Evolutionary conservation across 2,329 filamentous ascomycete genomes (phyloP).

Genomic region (Colletotrichum sp.): DNA sequence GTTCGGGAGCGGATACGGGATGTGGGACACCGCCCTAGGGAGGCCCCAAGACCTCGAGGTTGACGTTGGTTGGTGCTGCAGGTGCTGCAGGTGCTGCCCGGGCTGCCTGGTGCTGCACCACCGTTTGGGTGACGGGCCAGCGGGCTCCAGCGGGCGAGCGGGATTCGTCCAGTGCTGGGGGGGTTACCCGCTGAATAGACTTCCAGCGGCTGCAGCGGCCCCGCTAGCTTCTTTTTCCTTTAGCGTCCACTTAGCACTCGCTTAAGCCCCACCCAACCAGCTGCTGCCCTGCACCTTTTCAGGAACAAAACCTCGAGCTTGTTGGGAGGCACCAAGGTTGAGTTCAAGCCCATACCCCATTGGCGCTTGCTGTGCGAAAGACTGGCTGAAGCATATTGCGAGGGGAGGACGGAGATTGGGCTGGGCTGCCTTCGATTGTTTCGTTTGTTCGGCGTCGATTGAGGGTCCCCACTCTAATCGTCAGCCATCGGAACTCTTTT

Average conservation of each 20-base stretch:
- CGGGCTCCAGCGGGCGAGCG: neutral
- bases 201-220: neutral
- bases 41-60: neutral
- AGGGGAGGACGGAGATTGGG: neutral
- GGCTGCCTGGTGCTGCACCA: neutral
- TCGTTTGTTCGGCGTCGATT: neutral
- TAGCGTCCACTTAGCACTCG: neutral
- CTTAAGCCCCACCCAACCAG: neutral
- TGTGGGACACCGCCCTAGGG: neutral
- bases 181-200: neutral
- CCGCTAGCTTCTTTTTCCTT: neutral
- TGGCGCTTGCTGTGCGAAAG: neutral
- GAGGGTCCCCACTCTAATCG: neutral
- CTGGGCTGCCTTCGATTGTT: neutral
- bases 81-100: neutral
- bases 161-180: neutral
- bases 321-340: neutral
- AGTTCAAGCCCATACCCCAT: neutral
- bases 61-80: neutral
- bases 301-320: neutral
- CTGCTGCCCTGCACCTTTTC: neutral
- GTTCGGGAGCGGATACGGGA: neutral
- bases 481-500: neutral
- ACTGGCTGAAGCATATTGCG: neutral
- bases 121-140: neutral